Percentiles rank a stretch among this genome's conserved stretches.
These are phyloP conservation scores for Aspergillus arachidicola DNA, from an alignment of 2,329 filamentous ascomycete genomes.

Conservation along the genomic window DNA sequence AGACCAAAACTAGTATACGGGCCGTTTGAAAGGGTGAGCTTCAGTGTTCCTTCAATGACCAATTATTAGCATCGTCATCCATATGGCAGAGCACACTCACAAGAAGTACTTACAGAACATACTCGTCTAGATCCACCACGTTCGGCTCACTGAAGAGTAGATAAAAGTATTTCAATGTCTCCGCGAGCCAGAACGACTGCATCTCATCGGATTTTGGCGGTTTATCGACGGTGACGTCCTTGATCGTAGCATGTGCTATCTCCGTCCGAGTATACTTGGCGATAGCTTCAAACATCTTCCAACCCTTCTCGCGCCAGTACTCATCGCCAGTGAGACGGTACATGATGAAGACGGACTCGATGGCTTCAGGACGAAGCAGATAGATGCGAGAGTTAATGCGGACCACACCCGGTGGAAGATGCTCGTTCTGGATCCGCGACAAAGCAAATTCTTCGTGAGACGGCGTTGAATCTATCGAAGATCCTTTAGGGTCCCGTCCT, in stretches of 20 bases:
- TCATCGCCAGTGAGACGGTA: conserved; percentile 71
- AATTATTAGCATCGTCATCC: neutral
- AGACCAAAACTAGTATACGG: conserved; percentile 12
- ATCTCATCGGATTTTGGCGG: conserved; percentile 60
- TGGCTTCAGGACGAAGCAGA: conserved; percentile 67
- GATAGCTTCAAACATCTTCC: conserved; percentile 72
- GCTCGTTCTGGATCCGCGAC: conserved; percentile 44
- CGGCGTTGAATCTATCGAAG: conserved; percentile 22
- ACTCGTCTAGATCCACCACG: conserved; percentile 50
- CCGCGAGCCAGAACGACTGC: conserved; percentile 73
- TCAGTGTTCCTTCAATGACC: conserved; percentile 23
- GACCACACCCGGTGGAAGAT: conserved; percentile 46
- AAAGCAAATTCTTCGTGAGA: conserved; percentile 45
- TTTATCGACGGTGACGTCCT: conserved; percentile 62
- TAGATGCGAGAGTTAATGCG: conserved; percentile 43
- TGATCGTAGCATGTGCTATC: conserved; percentile 66
- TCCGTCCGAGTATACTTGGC: conserved; percentile 62
- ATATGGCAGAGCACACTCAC: neutral
- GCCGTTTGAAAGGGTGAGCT: conserved; percentile 31
- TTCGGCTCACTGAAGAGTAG: conserved; percentile 49
- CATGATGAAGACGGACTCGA: conserved; percentile 79
- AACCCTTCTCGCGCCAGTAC: conserved; percentile 68
- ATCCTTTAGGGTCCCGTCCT: conserved; percentile 9
- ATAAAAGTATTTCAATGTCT: conserved; percentile 53
- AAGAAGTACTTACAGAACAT: conserved; percentile 44